These are phyloP conservation scores for Secale cereale DNA, from an alignment of 176 grass and related monocot genomes.

Conservation along the genomic window DNA sequence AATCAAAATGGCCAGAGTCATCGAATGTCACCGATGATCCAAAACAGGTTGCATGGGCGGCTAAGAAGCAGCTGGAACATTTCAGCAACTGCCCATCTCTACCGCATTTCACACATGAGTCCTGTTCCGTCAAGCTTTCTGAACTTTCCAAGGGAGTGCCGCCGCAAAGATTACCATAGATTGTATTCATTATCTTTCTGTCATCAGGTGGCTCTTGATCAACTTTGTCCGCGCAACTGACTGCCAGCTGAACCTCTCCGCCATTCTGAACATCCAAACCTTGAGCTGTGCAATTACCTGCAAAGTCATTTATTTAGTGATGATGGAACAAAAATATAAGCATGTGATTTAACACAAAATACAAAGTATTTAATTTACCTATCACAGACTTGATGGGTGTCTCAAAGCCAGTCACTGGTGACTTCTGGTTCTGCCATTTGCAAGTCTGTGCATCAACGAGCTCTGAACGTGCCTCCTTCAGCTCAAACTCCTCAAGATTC, in stretches of 20 bases:
- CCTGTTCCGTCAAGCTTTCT: slow-evolving; percentile 26
- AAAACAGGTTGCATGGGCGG: slow-evolving; percentile 29
- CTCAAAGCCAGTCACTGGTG: slow-evolving; percentile 36
- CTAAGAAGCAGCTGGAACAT: slow-evolving; percentile 36
- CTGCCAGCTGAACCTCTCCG: neutral
- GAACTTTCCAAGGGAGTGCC: slow-evolving; percentile 13
- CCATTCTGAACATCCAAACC: neutral
- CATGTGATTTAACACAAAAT: neutral
- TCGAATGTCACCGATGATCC: slow-evolving; percentile 6
- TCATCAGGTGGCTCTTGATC: slow-evolving; percentile 21
- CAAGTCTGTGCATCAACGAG: neutral
- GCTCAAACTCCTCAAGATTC: neutral
- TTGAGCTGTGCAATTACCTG: slow-evolving; percentile 18
- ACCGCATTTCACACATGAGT: slow-evolving; percentile 46
- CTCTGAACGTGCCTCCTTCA: neutral
- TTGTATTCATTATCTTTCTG: neutral
- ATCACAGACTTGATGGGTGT: slow-evolving; percentile 27
- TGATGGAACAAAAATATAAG: neutral
- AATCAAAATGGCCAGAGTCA: slow-evolving; percentile 32
- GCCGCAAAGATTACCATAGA: neutral
- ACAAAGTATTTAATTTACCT: slow-evolving; percentile 22
- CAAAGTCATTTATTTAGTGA: neutral
- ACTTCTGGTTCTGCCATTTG: slow-evolving; percentile 34
- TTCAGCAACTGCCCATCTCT: slow-evolving; percentile 40
- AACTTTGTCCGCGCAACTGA: neutral